Conservation (phyloP, 1,139 yeast species). For the Groenewaldozyma sp. region DNA sequence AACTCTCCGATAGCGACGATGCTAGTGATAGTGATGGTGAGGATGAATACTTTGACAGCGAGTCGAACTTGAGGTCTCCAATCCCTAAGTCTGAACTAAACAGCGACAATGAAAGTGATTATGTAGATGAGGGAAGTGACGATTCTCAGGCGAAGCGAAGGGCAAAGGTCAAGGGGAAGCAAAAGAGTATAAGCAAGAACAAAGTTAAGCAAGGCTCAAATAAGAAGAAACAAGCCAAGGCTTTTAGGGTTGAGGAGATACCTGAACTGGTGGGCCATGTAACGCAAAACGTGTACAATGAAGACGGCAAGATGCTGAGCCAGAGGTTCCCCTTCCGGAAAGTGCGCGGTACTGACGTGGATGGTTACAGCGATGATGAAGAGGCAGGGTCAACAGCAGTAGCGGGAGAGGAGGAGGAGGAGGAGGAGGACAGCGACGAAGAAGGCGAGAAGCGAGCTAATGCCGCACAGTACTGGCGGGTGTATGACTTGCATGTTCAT, state of each 20-base stretch:
- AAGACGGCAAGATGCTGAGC: constrained; percentile 2
- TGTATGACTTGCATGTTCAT: constrained; percentile 6
- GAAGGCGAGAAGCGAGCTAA: neutral
- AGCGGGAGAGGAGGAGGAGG: neutral
- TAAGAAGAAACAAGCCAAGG: neutral
- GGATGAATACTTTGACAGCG: too few species aligned
- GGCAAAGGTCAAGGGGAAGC: neutral
- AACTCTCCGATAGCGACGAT: too few species aligned
- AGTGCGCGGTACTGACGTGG: constrained; percentile 2
- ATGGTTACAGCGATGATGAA: neutral
- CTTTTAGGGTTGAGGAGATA: neutral
- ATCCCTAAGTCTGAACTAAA: too few species aligned
- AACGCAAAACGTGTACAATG: constrained; percentile 3
- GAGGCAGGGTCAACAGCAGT: neutral
- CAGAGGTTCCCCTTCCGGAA: constrained; percentile 1
- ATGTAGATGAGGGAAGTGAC: too few species aligned
- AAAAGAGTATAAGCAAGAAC: neutral
- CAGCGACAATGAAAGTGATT: too few species aligned
- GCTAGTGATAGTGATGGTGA: too few species aligned
- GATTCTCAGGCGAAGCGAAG: too few species aligned
- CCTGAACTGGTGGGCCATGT: constrained; percentile 4
- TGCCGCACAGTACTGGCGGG: neutral
- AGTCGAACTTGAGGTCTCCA: too few species aligned
- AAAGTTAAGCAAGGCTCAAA: neutral
- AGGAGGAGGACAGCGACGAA: neutral